A percentile compares a stretch with the other conserved stretches of the same genome.
Conservation (phyloP, 371 early-diverging fungal species). For the Haplosporangium sp. region DNA sequence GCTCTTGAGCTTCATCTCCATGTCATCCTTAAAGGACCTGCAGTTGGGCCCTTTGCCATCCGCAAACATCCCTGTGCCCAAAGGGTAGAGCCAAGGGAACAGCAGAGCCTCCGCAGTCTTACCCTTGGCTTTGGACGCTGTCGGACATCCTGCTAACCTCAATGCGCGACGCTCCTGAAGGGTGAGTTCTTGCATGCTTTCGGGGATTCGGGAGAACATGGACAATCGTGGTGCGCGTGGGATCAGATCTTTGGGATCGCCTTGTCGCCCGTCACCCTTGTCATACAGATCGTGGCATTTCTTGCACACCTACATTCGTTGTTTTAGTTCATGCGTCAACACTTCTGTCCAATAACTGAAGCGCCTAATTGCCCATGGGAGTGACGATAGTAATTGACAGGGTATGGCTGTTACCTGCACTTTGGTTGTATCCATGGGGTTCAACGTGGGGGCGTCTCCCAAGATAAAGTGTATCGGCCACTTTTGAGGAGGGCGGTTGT, state of each 20-base stretch:
- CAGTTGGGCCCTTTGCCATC: slow-evolving; percentile 42
- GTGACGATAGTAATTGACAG: background rate
- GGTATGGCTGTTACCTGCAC: slow-evolving; percentile 21
- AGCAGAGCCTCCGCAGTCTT: slow-evolving; percentile 35
- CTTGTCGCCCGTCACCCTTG: slow-evolving; percentile 30
- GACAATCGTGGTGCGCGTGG: slow-evolving; percentile 38
- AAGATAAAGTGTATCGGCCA: slow-evolving; percentile 46
- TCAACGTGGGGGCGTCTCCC: slow-evolving; percentile 37
- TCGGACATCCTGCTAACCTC: slow-evolving; percentile 33
- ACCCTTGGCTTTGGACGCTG: slow-evolving; percentile 42
- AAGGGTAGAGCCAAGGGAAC: slow-evolving; percentile 43
- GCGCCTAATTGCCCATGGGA: background rate
- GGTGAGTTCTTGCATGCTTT: slow-evolving; percentile 27
- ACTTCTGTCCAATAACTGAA: background rate
- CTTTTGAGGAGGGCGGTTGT: slow-evolving; percentile 35
- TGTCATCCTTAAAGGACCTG: slow-evolving; percentile 35
- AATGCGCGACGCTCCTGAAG: slow-evolving; percentile 28
- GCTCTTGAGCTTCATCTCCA: slow-evolving; percentile 49
- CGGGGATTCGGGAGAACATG: slow-evolving; percentile 47
- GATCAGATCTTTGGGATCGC: slow-evolving; percentile 41
- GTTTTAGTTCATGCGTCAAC: background rate
- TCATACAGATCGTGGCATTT: slow-evolving; percentile 36
- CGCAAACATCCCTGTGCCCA: slow-evolving; percentile 39
- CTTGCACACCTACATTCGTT: slow-evolving; percentile 25
- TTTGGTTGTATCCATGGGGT: slow-evolving; percentile 43